Evolutionary conservation across 1,284 basidiomycete genomes (phyloP).

Genomic region (Malassezia restricta): DNA sequence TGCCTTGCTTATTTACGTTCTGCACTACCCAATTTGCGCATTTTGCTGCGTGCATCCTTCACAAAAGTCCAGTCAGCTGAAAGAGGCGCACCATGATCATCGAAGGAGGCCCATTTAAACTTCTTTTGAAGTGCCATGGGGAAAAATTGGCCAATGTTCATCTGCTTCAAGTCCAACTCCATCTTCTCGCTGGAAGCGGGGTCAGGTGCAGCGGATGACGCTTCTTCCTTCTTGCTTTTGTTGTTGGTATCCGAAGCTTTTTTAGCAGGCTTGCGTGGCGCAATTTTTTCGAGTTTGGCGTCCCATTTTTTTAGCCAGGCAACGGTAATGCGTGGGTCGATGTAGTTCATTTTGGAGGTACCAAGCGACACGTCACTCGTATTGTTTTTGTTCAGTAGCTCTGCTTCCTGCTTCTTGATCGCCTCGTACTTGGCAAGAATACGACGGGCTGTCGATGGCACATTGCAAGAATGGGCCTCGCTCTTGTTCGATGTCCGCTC

Average conservation of each 20-base stretch:
- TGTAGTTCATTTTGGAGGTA: constrained; percentile 46
- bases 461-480: constrained; percentile 47
- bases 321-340: constrained; percentile 43
- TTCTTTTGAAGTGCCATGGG: constrained; percentile 45
- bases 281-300: constrained; percentile 20
- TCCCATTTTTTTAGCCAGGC: constrained; percentile 46
- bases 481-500: constrained; percentile 70
- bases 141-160: constrained; percentile 40
- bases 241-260: constrained; percentile 19
- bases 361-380: constrained; percentile 40
- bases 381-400: constrained; percentile 40
- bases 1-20: constrained; percentile 17
- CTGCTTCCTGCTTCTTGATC: constrained; percentile 39
- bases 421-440: constrained; percentile 49
- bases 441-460: constrained; percentile 54
- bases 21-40: constrained; percentile 31
- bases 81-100: constrained; percentile 28
- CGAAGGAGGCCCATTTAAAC: constrained; percentile 39
- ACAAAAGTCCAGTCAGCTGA: constrained; percentile 36
- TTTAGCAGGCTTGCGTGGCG: constrained; percentile 11
- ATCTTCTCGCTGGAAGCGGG: constrained; percentile 38
- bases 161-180: constrained; percentile 35
- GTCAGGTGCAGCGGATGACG: constrained; percentile 15
- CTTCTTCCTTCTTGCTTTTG: constrained; percentile 18
- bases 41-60: constrained; percentile 32